Conservation (phyloP, 169 alveolate genomes). For the Ichthyophthirius multifiliis region DNA sequence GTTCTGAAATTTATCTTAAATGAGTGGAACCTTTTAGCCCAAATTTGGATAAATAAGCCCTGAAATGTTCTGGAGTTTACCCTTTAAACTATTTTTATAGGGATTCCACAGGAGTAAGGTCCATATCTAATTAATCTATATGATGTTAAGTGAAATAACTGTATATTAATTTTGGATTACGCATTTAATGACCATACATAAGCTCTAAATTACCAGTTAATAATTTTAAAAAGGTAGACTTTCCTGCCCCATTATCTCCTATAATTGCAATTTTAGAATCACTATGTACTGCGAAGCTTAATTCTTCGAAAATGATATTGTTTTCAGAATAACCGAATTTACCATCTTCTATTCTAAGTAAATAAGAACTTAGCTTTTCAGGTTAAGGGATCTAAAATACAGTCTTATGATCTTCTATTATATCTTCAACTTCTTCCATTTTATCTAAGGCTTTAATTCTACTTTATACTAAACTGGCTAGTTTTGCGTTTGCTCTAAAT, state of each 20-base stretch:
- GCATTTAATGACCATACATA: constrained; percentile 84
- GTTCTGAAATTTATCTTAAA: constrained; percentile 92
- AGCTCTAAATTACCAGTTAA: constrained; percentile 87
- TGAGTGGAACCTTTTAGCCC: constrained; percentile 92
- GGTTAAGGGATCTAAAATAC: constrained; percentile 89
- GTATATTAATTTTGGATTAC: constrained; percentile 89
- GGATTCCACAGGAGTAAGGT: constrained; percentile 92
- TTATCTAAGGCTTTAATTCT: constrained; percentile 91
- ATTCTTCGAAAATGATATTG: constrained; percentile 44
- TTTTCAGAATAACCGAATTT: constrained; percentile 55
- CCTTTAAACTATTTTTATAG: constrained; percentile 64
- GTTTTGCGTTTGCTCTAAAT: constrained; percentile 90
- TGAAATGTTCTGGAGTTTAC: neutral
- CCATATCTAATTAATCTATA: constrained; percentile 91
- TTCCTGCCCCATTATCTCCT: constrained; percentile 98
- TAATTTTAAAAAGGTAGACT: constrained; percentile 92
- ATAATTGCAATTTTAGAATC: constrained; percentile 91
- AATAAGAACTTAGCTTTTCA: constrained; percentile 86
- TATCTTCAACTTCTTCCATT: constrained; percentile 92
- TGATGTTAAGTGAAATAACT: constrained; percentile 95
- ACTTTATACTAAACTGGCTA: constrained; percentile 93
- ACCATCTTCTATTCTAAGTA: constrained; percentile 63
- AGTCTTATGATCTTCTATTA: constrained; percentile 89
- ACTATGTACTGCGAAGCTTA: constrained; percentile 62
- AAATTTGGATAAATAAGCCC: constrained; percentile 74